Base-by-base conservation (phyloP, 352 stramenopile genomes). In the Phytopythium aichiense region DNA sequence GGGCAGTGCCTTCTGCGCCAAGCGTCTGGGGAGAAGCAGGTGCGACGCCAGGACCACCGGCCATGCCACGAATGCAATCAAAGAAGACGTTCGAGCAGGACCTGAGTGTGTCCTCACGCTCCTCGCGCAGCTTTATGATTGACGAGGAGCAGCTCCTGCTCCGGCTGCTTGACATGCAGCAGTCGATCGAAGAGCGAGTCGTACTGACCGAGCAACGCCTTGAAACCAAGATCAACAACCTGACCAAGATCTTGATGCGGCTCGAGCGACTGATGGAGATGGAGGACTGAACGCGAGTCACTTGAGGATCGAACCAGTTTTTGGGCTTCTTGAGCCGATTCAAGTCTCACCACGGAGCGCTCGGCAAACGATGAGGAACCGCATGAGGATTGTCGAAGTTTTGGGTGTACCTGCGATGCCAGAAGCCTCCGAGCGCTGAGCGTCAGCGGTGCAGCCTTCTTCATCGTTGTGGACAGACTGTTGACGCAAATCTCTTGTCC, bases 201-300 rank as follows among this genome's bases (percentile, higher is more conserved):
- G 22, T 77, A 25, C 81, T 88, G 56, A 87, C 79, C 2, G 83
- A 92, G 60, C 69, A 81, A 35, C 75, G 81, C 7, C 67, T 91
- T n/a, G 83, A 92, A 50, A 64, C 73, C 4, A 91, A 91, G 60
- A 56, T 92, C 5, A 72, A 86, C 59, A 76, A 83, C 51, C 62
- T 92, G 16, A 85, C 75, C 46, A 91, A 89, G 64, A 85, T 89
- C 48, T 62, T 92, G 33, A 65, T 87, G 43, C 75, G 78, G 13
- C 67, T 92, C 2, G 81, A 92, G 60, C 61, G 66, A 0, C 69
- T 84, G 60, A 81, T 91, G 50, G 75, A 91, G 55, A 56, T 76
- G 15, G 67, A 82, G n/a, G 70, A 84, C 25, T 84, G 45, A 58
- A 12, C 15, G 16, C 5, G 40, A 46, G 40, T 8, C 9, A 40